Base-by-base conservation (phyloP, 768 basidiomycete genomes). In the Mycena belliarum region DNA sequence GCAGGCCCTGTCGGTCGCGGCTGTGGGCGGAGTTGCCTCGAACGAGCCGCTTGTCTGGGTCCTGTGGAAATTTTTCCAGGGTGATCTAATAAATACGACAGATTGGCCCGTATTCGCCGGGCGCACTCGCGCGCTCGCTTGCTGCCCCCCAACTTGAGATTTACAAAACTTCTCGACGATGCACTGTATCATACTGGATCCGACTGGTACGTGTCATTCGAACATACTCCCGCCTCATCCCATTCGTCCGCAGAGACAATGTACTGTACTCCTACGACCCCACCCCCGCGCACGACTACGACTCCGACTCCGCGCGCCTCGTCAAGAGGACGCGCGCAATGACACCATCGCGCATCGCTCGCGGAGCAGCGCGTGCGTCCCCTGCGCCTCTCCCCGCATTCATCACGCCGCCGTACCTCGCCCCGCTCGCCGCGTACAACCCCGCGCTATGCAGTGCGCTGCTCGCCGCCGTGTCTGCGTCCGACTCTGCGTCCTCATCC, bases 41-140 rank as follows among this genome's bases (percentile, higher is more conserved):
- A 89, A 84, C 68, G 89, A 91, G 67, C 90, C 90, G 65, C 75
- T 92, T 47, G 87, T 91, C 37, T 92, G 90, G 89, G 90, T 92
- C 42, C 76, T 92, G 58, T 92, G 89, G 89, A 92, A 92, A 73
- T 88, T 92, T 54, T 73, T 92, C 52, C 89, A 84, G 69, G 91
- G 90, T 49, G 89, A 91, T 68, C 3, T 16, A 3, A 44, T 16
- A 44, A 26, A 8, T 6, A 43, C 12, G n/a, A 32, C 49, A 92
- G 90, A 89, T 93, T 72, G 89, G 87, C 61, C 88, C 89, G 59
- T 91, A 89, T 76, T 86, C 89, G 63, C 89, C 90, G 29, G 84
- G 77, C 66, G 86, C 85, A 6, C 75, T 92, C 62, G 87, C 88
- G 26, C 80, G 83, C 66, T 88, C 86, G n/a, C 85, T n/a, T 87